Conservation (phyloP, 2,329 filamentous ascomycete species). For the Ambrosiella cleistominuta region DNA sequence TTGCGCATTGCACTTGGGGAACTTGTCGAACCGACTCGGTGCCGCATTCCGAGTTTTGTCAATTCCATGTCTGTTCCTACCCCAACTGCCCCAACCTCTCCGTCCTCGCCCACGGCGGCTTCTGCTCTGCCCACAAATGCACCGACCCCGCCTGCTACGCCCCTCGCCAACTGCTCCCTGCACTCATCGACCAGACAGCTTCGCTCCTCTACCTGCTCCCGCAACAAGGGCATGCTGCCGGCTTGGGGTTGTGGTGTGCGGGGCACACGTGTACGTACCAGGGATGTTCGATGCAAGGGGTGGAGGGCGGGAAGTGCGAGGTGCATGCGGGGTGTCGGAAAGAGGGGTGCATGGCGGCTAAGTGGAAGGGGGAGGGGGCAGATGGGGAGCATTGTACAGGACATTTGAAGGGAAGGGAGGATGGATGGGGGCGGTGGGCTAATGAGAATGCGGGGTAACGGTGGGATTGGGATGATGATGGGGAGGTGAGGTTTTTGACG, state of each 20-base stretch:
- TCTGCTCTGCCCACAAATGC: background rate
- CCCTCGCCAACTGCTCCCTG: background rate
- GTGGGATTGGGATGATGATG: background rate
- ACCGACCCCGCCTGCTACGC: background rate
- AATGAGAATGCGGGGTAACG: background rate
- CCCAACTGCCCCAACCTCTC: background rate
- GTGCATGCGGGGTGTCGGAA: background rate
- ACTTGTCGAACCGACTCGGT: background rate
- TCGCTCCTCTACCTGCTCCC: background rate
- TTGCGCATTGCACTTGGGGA: background rate
- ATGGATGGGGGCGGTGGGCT: background rate
- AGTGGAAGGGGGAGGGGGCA: background rate
- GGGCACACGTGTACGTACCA: constrained; percentile 10
- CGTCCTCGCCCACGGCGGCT: background rate
- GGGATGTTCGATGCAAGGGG: constrained; percentile 1
- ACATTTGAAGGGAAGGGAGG: background rate
- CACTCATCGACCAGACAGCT: background rate
- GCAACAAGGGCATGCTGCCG: background rate
- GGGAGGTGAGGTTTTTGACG: too few species aligned
- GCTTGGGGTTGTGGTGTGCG: constrained; percentile 1
- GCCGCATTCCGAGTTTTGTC: background rate
- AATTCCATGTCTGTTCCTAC: background rate
- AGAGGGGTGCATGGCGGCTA: constrained; percentile 4
- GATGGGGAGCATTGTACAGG: background rate
- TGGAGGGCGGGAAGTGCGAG: background rate